These are phyloP conservation scores for Fomitopsis betulina DNA, from an alignment of 1,284 basidiomycete species.

Conservation along the genomic window DNA sequence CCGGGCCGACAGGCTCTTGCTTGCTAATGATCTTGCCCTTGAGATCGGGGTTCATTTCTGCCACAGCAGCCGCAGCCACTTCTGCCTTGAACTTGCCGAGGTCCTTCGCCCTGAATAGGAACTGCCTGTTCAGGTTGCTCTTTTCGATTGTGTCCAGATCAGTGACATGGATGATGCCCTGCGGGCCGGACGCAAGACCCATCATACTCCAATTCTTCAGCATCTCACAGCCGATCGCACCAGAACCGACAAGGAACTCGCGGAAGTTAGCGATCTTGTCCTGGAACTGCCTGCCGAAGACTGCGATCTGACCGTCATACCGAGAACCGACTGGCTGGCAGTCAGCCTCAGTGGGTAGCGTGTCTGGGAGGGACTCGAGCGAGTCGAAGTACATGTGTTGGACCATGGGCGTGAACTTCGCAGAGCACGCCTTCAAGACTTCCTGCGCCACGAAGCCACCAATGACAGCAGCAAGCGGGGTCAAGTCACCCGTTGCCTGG, in stretches of 20 bases:
- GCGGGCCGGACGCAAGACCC: conserved; percentile 82
- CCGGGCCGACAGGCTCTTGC: conserved; percentile 92
- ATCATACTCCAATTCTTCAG: conserved; percentile 99
- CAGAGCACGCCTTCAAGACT: conserved; percentile 94
- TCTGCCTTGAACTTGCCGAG: conserved; percentile 98
- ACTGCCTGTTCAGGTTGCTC: conserved; percentile 97
- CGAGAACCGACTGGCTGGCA: conserved; percentile 81
- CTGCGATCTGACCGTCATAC: conserved; percentile 95
- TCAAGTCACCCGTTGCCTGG: conserved; percentile 91
- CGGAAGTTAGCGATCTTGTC: conserved; percentile 87
- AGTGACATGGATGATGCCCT: conserved; percentile 90
- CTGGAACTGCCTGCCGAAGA: conserved; percentile 94
- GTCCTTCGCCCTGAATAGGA: conserved; percentile 97
- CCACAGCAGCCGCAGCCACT: conserved; percentile 88
- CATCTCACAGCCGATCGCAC: conserved; percentile 99
- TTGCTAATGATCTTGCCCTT: conserved; percentile 85
- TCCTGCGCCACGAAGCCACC: conserved; percentile 99
- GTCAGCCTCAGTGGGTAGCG: conserved; percentile 80
- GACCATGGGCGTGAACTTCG: conserved; percentile 97
- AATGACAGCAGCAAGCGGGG: conserved; percentile 91
- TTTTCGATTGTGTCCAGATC: conserved; percentile 99
- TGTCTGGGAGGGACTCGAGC: conserved; percentile 84
- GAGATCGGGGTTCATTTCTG: conserved; percentile 95
- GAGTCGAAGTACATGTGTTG: conserved; percentile 98
- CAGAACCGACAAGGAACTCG: conserved; percentile 97